phyloP scores from a whole-genome alignment of 306 rosid genomes.

The Erythrophleum fordii region DNA sequence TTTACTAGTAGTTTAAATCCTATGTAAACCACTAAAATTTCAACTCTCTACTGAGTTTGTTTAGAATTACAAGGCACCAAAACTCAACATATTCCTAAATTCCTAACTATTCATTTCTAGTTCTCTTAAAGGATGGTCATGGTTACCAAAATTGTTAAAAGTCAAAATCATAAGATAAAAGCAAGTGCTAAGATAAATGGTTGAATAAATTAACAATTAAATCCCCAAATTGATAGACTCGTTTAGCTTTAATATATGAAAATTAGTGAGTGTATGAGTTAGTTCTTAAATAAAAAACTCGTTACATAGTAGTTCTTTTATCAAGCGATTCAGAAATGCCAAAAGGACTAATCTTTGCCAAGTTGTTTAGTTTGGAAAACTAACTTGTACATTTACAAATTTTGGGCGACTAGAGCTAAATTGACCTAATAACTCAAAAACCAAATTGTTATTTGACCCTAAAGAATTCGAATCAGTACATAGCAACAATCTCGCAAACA shows the following conservation, averaged over 20 bases:
- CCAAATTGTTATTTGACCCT: background rate
- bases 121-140: background rate
- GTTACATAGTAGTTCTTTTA: background rate
- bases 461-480: background rate
- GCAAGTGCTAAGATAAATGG: background rate
- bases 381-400: background rate
- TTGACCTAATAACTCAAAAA: background rate
- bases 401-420: background rate
- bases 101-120: background rate
- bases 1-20: background rate
- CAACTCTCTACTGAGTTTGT: background rate
- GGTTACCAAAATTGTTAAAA: background rate
- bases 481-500: background rate
- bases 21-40: background rate
- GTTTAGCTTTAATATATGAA: background rate
- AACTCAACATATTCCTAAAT: background rate
- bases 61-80: background rate
- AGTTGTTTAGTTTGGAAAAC: background rate
- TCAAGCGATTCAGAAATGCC: background rate
- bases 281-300: background rate
- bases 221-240: background rate
- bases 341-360: background rate
- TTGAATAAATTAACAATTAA: background rate
- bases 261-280: background rate
- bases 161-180: background rate